Evolutionary conservation across 441 rosid species (phyloP).

Genomic region (Breynia disticha): DNA sequence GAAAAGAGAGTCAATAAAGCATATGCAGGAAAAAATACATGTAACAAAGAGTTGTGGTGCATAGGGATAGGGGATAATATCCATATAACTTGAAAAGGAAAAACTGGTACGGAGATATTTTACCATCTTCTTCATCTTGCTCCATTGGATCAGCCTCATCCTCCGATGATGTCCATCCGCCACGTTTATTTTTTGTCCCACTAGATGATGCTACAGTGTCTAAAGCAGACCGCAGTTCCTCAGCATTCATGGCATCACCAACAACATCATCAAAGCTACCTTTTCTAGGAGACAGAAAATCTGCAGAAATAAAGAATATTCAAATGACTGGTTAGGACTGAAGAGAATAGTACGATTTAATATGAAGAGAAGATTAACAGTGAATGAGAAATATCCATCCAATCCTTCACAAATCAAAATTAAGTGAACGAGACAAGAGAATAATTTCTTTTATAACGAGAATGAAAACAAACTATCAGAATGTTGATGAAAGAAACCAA

Average conservation of each 20-base stretch:
- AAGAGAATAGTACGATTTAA: background rate
- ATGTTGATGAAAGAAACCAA: too few species aligned
- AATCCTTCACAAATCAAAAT: too few species aligned
- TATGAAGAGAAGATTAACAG: background rate
- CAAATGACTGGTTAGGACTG: conserved; percentile 7
- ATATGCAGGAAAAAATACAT: too few species aligned
- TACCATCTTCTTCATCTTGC: conserved; percentile 57
- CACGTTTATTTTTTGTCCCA: conserved; percentile 23
- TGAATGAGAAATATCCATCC: too few species aligned
- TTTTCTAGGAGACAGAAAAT: conserved; percentile 47
- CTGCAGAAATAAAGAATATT: conserved; percentile 21
- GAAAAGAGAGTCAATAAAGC: background rate
- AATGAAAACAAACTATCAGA: too few species aligned
- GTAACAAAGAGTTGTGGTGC: background rate
- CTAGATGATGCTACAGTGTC: conserved; percentile 64
- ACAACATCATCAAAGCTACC: conserved; percentile 40
- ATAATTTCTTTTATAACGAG: too few species aligned
- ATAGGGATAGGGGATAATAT: background rate
- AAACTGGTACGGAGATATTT: too few species aligned
- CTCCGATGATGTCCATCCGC: conserved; percentile 80
- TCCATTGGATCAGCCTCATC: conserved; percentile 76
- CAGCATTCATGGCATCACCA: conserved; percentile 46
- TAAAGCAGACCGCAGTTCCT: conserved; percentile 45
- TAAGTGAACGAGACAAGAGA: too few species aligned
- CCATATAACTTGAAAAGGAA: background rate